Base-by-base conservation (phyloP, 2,329 filamentous ascomycete species). In the Pseudopyricularia javanii region DNA sequence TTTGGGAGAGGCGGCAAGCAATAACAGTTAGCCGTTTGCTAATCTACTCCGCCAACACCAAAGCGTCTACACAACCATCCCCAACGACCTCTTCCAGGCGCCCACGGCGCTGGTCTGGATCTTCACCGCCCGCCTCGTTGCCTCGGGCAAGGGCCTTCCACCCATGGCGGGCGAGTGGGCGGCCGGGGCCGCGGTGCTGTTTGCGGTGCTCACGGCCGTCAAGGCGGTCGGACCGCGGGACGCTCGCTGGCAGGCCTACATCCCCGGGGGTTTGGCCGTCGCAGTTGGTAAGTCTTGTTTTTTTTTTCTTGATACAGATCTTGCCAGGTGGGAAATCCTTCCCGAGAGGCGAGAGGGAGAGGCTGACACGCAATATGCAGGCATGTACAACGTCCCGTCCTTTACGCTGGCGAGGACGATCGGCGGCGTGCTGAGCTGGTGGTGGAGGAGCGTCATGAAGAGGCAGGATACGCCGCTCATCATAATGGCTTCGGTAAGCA, bases 81-180 rank as follows among this genome's bases (percentile, higher is more conserved):
- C 93, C 0, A 88, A 91, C 0, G 84, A 88, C 9, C 73, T 96
- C 52, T 97, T 98, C 66, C 86, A 95, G 63, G 90, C 95, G 1
- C 93, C 93, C 0, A 97, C 93, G 0, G 91, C 84, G 1, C 96
- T 91, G 64, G 91, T 98, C 5, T 98, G 93, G 93, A 87, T 98
- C 52, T 96, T 96, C 66, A 98, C 93, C 0, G 91, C 93, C 1
- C 78, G 93, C 15, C 75, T 98, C 2, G 91, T 98, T 9, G 97
- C 91, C 4, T 37, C 50, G 0, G 93, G 93, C 2, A 79, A 93
- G 58, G 93, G 93, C 0, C 66, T 98, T 43, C 93, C 93, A 1
- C 74, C 80, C 1, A 90, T 90, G 82, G 91, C 89, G 0, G 82
- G 80, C 62, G 82, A 91, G 61, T 94, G 86, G 72, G 87, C 91